A percentile compares a stretch with the other conserved stretches of the same genome.
These are phyloP conservation scores for Calycina marina DNA, from an alignment of 2,329 filamentous ascomycete genomes.

Conservation along the genomic window DNA sequence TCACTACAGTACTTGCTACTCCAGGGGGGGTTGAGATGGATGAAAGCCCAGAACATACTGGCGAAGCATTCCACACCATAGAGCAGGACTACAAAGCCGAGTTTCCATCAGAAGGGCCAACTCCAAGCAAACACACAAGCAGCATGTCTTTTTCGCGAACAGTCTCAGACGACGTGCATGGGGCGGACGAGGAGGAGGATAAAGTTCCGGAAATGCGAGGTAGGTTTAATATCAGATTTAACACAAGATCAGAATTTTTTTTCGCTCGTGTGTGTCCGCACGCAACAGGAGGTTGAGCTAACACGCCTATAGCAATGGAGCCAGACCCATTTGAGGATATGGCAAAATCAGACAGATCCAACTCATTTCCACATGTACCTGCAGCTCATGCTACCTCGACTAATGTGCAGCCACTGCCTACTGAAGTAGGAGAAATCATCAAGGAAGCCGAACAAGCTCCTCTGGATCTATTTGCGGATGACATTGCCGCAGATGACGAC, in stretches of 20 bases:
- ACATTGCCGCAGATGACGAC: conserved; percentile 29
- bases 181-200: conserved; percentile 43
- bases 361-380: conserved; percentile 47
- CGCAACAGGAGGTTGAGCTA: no score
- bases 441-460: conserved; percentile 31
- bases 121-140: conserved; percentile 38
- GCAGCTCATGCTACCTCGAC: conserved; percentile 24
- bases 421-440: conserved; percentile 38
- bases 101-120: conserved; percentile 13
- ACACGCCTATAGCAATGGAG: no score
- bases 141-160: conserved; percentile 50
- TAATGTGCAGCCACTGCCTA: conserved; percentile 27
- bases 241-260: no score
- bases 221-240: no score
- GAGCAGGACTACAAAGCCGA: conserved; percentile 9
- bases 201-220: no score
- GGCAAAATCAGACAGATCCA: conserved; percentile 40
- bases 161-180: conserved; percentile 46
- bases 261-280: no score
- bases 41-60: conserved; percentile 12
- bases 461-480: conserved; percentile 17
- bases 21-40: conserved; percentile 17
- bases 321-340: conserved; percentile 47
- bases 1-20: conserved; percentile 15
- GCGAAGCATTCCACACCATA: conserved; percentile 6